Percentiles rank a stretch among this genome's conserved stretches.
Conservation (phyloP, 352 stramenopile genomes). For the Hyaloperonospora arabidopsidis region DNA sequence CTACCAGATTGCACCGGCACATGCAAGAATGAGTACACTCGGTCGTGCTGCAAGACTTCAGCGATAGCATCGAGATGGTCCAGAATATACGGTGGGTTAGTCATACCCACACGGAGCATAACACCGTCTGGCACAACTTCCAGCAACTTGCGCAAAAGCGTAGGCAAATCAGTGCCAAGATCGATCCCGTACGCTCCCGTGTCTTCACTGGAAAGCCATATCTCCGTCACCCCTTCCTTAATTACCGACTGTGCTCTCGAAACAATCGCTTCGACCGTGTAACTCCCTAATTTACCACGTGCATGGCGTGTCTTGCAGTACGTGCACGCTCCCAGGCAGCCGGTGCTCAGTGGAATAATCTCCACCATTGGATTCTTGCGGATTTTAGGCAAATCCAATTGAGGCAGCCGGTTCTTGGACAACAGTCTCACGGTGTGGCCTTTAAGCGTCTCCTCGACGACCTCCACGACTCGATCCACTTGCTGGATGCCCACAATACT, state of each 20-base stretch:
- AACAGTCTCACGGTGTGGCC: slow-evolving; percentile 85
- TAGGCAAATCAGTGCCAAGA: slow-evolving; percentile 70
- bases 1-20: slow-evolving; percentile 88
- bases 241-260: slow-evolving; percentile 57
- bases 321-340: slow-evolving; percentile 87
- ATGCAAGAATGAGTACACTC: slow-evolving; percentile 87
- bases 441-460: slow-evolving; percentile 88
- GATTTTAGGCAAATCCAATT: slow-evolving; percentile 88
- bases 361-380: slow-evolving; percentile 89
- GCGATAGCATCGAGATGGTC: slow-evolving; percentile 81
- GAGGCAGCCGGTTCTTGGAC: slow-evolving; percentile 69
- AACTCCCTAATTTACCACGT: slow-evolving; percentile 86
- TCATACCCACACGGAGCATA: slow-evolving; percentile 91
- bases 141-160: slow-evolving; percentile 60
- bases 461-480: slow-evolving; percentile 87
- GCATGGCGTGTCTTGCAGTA: slow-evolving; percentile 92
- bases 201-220: slow-evolving; percentile 89
- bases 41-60: slow-evolving; percentile 66
- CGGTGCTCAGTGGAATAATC: slow-evolving; percentile 88
- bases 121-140: slow-evolving; percentile 54
- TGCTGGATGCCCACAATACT: slow-evolving; percentile 88
- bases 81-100: slow-evolving; percentile 89
- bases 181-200: slow-evolving; percentile 89
- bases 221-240: slow-evolving; percentile 80
- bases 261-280: slow-evolving; percentile 74